Conservation (phyloP, 495 filamentous ascomycete genomes). For the Apiosordaria backusii region DNA sequence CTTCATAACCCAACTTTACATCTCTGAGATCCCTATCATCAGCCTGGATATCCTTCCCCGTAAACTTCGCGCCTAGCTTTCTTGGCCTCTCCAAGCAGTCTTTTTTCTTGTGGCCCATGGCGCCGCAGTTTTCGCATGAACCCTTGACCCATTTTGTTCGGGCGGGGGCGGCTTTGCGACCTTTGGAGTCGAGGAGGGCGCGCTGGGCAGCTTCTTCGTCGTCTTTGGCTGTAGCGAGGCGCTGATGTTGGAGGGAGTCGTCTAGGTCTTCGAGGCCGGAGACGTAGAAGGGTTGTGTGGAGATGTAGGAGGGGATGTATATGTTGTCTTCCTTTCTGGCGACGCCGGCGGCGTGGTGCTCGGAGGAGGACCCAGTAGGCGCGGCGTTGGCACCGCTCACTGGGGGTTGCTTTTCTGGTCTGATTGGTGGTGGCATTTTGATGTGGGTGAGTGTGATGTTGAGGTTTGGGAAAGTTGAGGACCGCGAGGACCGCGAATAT, state of each 20-base stretch:
- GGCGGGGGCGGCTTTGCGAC: constrained; percentile 72
- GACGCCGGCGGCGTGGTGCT: constrained; percentile 32
- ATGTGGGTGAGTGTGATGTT: neutral
- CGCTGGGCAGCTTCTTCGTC: constrained; percentile 56
- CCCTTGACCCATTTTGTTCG: constrained; percentile 97
- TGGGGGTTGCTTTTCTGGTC: constrained; percentile 16
- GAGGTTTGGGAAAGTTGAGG: neutral
- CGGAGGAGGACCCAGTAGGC: constrained; percentile 1
- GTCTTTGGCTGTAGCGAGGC: constrained; percentile 67
- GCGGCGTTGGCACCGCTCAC: constrained; percentile 12
- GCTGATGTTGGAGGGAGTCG: constrained; percentile 97
- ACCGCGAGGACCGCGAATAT: neutral
- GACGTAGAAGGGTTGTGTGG: constrained; percentile 95
- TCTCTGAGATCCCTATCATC: constrained; percentile 90
- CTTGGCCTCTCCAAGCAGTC: constrained; percentile 88
- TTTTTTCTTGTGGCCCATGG: constrained; percentile 92
- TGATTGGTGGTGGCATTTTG: constrained; percentile 22
- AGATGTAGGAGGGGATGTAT: constrained; percentile 98
- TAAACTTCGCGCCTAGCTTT: constrained; percentile 89
- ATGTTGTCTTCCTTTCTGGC: constrained; percentile 84
- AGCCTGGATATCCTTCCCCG: constrained; percentile 86
- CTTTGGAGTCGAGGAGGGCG: constrained; percentile 52
- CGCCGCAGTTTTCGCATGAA: constrained; percentile 96
- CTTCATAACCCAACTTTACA: constrained; percentile 88
- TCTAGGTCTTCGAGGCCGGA: constrained; percentile 68